Conservation (phyloP, 352 stramenopile genomes). For the Globisporangium ultimum region DNA sequence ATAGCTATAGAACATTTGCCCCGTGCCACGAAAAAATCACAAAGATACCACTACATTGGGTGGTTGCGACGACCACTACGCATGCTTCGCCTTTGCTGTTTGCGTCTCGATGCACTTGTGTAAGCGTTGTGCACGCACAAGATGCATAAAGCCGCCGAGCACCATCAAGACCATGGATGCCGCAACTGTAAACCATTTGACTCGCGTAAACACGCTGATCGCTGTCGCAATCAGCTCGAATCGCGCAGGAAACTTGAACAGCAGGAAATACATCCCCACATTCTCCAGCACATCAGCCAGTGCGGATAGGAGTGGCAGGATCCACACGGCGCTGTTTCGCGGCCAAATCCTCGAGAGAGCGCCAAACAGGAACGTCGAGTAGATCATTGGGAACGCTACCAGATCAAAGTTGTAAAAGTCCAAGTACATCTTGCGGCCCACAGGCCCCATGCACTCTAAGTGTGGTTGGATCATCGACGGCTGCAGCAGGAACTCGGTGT, state of each 20-base stretch:
- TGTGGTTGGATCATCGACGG: constrained; percentile 27
- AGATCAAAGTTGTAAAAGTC: constrained; percentile 49
- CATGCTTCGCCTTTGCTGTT: too few species aligned
- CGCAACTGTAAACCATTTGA: constrained; percentile 35
- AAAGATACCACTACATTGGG: too few species aligned
- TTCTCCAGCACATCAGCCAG: constrained; percentile 45
- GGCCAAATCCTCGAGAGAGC: constrained; percentile 31
- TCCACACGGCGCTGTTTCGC: constrained; percentile 8
- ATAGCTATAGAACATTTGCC: too few species aligned
- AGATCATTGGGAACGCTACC: constrained; percentile 46
- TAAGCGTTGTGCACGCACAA: too few species aligned
- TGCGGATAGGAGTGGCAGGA: constrained; percentile 26
- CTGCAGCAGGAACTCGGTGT: constrained; percentile 29
- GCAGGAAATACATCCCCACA: constrained; percentile 31
- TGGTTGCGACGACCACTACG: too few species aligned
- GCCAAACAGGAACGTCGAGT: constrained; percentile 26
- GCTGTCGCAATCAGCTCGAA: constrained; percentile 22
- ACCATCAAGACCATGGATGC: constrained; percentile 18
- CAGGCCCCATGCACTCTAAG: constrained; percentile 29
- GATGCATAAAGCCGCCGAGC: constrained; percentile 6
- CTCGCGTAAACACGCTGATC: constrained; percentile 26
- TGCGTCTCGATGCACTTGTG: too few species aligned
- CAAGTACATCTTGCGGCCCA: constrained; percentile 31
- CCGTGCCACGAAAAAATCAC: too few species aligned
- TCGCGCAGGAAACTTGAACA: constrained; percentile 30